Conservation (phyloP, 306 rosid species). For the Fragaria nilgerrensis region DNA sequence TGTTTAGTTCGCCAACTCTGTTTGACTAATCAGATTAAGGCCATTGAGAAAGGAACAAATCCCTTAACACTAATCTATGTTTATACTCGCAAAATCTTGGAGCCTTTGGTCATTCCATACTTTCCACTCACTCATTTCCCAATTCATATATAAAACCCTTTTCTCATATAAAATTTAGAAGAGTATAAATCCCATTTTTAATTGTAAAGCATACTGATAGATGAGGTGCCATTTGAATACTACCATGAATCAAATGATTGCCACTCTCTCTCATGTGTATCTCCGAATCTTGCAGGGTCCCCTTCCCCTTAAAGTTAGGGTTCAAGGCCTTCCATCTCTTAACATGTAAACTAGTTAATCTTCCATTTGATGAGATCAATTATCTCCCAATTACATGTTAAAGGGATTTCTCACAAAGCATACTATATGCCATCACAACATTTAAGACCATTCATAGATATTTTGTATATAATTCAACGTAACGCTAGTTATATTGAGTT, state of each 20-base stretch:
- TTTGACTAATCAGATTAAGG: slow-evolving; percentile 44
- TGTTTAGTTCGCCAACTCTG: slow-evolving; percentile 43
- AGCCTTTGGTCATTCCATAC: slow-evolving; percentile 23
- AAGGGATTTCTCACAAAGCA: slow-evolving; percentile 18
- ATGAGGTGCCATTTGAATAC: slow-evolving; percentile 32
- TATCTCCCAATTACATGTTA: slow-evolving; percentile 33
- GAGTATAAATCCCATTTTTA: slow-evolving; percentile 7
- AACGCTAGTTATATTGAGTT: not conserved
- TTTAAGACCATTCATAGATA: not conserved
- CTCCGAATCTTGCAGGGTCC: slow-evolving; percentile 43
- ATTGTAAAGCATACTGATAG: slow-evolving; percentile 18
- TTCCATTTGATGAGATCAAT: slow-evolving; percentile 42
- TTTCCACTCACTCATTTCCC: slow-evolving; percentile 24
- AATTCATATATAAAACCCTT: not conserved
- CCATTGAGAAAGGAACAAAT: slow-evolving; percentile 16
- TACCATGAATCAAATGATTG: slow-evolving; percentile 59
- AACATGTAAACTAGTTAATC: slow-evolving; percentile 14
- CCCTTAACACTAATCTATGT: not conserved
- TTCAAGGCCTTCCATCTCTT: slow-evolving; percentile 34
- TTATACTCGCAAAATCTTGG: slow-evolving; percentile 13
- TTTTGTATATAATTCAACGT: not conserved
- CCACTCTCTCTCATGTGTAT: slow-evolving; percentile 38
- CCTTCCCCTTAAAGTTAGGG: slow-evolving; percentile 52
- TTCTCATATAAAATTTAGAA: not conserved
- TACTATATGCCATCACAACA: slow-evolving; percentile 19